Conservation (phyloP, 2,329 filamentous ascomycete genomes). For the Fusarium bactridioides region DNA sequence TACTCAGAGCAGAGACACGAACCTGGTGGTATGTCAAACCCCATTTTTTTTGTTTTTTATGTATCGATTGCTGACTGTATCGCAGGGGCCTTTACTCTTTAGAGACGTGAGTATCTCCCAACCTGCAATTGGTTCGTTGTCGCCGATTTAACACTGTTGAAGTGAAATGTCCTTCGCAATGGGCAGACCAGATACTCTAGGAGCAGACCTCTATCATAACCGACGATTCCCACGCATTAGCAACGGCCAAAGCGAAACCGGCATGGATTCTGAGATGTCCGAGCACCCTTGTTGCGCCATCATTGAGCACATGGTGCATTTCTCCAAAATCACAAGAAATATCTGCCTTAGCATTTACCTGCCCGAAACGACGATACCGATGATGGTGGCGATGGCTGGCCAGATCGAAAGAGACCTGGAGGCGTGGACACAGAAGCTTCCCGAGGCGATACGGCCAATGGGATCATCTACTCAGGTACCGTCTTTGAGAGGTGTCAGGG, state of each 20-base stretch:
- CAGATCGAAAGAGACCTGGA: neutral
- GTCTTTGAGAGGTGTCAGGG: neutral
- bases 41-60: too few species aligned
- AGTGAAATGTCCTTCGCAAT: neutral
- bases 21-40: neutral
- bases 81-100: neutral
- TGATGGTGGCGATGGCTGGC: neutral
- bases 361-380: neutral
- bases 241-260: neutral
- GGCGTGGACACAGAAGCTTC: neutral
- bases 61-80: neutral
- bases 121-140: rapidly evolving
- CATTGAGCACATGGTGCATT: neutral
- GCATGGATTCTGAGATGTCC: neutral
- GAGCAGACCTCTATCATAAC: neutral
- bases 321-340: neutral
- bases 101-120: neutral
- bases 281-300: neutral
- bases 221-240: neutral
- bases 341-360: neutral
- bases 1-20: neutral
- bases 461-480: neutral
- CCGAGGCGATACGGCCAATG: neutral
- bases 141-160: rapidly evolving
- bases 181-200: neutral